phyloP scores from a whole-genome alignment of 2,329 filamentous ascomycete species.

The Colletotrichum camelliae region DNA sequence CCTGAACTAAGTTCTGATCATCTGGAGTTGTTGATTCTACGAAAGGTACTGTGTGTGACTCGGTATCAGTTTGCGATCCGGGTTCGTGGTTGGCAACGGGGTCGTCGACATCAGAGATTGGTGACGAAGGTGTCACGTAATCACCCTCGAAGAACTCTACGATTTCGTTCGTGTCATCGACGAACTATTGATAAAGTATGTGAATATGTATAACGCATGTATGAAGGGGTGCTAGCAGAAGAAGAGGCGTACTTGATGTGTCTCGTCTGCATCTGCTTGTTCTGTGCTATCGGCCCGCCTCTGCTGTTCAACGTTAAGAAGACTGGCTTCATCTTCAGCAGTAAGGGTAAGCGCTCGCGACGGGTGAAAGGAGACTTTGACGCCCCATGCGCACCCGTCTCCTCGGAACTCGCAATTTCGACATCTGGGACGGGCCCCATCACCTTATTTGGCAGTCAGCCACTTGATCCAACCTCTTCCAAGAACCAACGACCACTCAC shows the following conservation, averaged over 20 bases:
- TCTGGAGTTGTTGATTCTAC: neutral
- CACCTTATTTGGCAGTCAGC: neutral
- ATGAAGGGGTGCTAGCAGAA: neutral
- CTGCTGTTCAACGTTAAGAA: neutral
- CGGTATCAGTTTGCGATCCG: neutral
- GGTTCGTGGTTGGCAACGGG: neutral
- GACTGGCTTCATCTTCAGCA: neutral
- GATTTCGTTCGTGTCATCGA: neutral
- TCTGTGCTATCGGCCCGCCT: neutral
- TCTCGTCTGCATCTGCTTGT: neutral
- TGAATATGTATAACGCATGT: neutral
- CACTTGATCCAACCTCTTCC: neutral
- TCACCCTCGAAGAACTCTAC: neutral
- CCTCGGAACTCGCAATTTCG: neutral
- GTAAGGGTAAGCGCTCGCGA: neutral
- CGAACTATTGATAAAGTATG: neutral
- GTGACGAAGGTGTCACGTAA: neutral
- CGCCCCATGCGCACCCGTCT: neutral
- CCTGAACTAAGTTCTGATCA: neutral
- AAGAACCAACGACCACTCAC: neutral
- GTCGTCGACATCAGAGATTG: neutral
- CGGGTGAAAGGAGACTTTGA: slow-evolving; percentile 3
- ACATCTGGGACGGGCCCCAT: neutral
- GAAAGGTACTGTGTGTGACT: neutral
- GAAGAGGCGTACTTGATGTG: neutral